Conservation (phyloP, 2,329 filamentous ascomycete species). For the Aspergillus candidus region DNA sequence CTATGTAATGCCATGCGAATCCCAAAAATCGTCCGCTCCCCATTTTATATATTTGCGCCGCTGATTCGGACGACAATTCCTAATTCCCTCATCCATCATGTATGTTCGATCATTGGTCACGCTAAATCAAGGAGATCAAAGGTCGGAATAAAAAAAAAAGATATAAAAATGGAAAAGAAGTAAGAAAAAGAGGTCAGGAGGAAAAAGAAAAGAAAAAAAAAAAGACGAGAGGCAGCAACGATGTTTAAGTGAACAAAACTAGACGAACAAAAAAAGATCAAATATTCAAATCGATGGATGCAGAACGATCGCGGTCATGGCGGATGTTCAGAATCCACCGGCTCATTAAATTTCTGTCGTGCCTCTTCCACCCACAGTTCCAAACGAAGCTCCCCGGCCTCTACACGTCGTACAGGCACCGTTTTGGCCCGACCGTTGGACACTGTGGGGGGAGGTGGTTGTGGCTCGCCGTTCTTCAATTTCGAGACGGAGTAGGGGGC, state of each 20-base stretch:
- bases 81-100: constrained; percentile 34
- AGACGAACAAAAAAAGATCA: constrained; percentile 2
- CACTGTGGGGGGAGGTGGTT: constrained; percentile 27
- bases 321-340: constrained; percentile 33
- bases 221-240: constrained; percentile 8
- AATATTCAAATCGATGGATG: constrained; percentile 2
- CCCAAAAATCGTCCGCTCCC: constrained; percentile 33
- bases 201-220: constrained; percentile 9
- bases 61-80: constrained; percentile 29
- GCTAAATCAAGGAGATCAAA: constrained; percentile 33
- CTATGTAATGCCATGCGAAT: constrained; percentile 37
- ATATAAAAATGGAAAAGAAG: constrained; percentile 12
- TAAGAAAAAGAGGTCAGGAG: constrained; percentile 13
- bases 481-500: constrained; percentile 36
- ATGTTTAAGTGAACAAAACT: not conserved
- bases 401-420: constrained; percentile 56
- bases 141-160: constrained; percentile 2
- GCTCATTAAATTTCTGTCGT: constrained; percentile 46
- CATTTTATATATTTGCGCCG: constrained; percentile 36
- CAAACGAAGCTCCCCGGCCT: constrained; percentile 59
- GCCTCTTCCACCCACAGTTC: constrained; percentile 67
- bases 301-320: constrained; percentile 21
- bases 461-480: constrained; percentile 30
- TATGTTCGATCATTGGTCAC: constrained; percentile 38
- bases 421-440: constrained; percentile 49